phyloP scores from a whole-genome alignment of 108 stramenopile genomes.

The Cylindrotheca fusiformis region DNA sequence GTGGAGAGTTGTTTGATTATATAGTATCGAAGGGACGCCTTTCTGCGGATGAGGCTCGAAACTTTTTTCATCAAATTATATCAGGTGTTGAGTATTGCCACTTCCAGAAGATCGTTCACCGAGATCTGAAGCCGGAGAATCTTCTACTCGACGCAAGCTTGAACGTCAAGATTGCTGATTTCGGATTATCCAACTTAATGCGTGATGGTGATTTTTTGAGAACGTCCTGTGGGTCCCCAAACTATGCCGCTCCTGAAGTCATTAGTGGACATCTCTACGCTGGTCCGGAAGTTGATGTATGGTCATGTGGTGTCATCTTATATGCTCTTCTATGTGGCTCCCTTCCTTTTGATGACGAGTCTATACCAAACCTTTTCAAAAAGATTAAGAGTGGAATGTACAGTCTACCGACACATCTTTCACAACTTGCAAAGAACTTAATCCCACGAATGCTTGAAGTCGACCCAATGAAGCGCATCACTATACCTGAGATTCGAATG shows the following conservation, averaged over 20 bases:
- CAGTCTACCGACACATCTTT: constrained; percentile 92
- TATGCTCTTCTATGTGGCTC: constrained; percentile 99
- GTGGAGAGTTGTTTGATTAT: constrained; percentile 99
- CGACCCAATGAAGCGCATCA: constrained; percentile 99
- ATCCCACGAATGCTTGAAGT: constrained; percentile 99
- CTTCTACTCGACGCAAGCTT: constrained; percentile 89
- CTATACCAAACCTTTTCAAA: constrained; percentile 98
- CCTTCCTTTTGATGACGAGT: constrained; percentile 99
- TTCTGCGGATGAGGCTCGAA: constrained; percentile 93
- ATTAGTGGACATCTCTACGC: constrained; percentile 98
- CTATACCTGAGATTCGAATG: constrained; percentile 94
- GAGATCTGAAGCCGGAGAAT: constrained; percentile 98
- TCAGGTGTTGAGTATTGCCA: constrained; percentile 99
- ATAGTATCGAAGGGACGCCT: constrained; percentile 96
- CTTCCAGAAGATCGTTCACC: constrained; percentile 98
- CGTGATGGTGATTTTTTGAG: constrained; percentile 97
- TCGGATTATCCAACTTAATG: constrained; percentile 98
- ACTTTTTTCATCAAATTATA: constrained; percentile 99
- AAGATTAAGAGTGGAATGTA: constrained; percentile 99
- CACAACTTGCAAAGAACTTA: constrained; percentile 91
- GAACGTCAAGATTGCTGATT: constrained; percentile 99
- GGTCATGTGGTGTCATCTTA: constrained; percentile 98
- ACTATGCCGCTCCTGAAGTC: constrained; percentile 99
- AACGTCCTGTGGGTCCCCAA: constrained; percentile 97
- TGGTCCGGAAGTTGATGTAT: constrained; percentile 98